Conservation (phyloP, 2,329 filamentous ascomycete species). For the Claviceps pusilla region DNA sequence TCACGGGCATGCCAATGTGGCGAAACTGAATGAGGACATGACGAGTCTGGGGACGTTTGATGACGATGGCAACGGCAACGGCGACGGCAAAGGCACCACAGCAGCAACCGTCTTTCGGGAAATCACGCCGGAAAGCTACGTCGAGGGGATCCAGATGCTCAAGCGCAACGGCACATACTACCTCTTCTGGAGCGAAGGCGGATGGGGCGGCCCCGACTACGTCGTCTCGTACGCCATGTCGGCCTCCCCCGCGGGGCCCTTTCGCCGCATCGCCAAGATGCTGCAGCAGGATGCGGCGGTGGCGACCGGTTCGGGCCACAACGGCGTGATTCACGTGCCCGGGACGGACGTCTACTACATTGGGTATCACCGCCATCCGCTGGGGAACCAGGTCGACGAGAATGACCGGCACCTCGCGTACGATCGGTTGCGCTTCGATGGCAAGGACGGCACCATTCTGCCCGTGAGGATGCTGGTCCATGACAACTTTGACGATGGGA, state of each 20-base stretch:
- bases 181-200: slow-evolving; percentile 32
- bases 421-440: slow-evolving; percentile 32
- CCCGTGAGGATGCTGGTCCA: slow-evolving; percentile 29
- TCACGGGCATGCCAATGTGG: slow-evolving; percentile 24
- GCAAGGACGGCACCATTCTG: slow-evolving; percentile 24
- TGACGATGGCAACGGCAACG: slow-evolving; percentile 16
- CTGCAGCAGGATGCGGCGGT: slow-evolving; percentile 25
- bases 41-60: slow-evolving; percentile 26
- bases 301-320: slow-evolving; percentile 29
- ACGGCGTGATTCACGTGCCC: slow-evolving; percentile 29
- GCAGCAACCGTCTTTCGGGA: slow-evolving; percentile 22
- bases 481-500: slow-evolving; percentile 26
- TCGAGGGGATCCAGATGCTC: slow-evolving; percentile 26
- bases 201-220: slow-evolving; percentile 33
- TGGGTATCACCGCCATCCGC: slow-evolving; percentile 29
- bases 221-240: slow-evolving; percentile 30
- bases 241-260: slow-evolving; percentile 23
- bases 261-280: slow-evolving; percentile 24
- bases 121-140: slow-evolving; percentile 28
- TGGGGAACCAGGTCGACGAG: slow-evolving; percentile 25
- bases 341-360: slow-evolving; percentile 33
- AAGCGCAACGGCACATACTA: slow-evolving; percentile 30
- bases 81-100: no score
- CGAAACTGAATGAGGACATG: slow-evolving; percentile 27
- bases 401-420: slow-evolving; percentile 33